These are phyloP conservation scores for Teratosphaeria nubilosa DNA, from an alignment of 2,329 filamentous ascomycete species.

Conservation along the genomic window DNA sequence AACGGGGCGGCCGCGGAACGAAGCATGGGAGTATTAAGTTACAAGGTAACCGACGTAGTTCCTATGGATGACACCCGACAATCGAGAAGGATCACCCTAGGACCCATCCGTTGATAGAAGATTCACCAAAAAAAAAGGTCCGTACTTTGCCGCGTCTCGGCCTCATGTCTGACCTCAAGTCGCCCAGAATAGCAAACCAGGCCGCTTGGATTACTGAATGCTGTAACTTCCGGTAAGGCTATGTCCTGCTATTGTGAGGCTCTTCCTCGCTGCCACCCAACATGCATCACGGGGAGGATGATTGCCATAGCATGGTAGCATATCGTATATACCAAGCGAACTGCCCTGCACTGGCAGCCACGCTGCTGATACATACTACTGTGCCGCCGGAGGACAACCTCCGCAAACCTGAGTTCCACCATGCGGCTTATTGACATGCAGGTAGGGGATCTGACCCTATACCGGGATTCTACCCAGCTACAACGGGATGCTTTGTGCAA, in stretches of 20 bases:
- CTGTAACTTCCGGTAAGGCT: neutral
- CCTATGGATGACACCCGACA: neutral
- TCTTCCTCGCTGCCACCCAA: neutral
- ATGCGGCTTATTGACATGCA: neutral
- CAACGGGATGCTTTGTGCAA: neutral
- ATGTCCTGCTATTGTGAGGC: neutral
- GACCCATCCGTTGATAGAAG: neutral
- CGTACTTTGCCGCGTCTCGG: neutral
- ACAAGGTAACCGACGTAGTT: neutral
- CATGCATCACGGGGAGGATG: neutral
- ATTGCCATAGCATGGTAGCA: neutral
- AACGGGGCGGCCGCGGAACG: neutral
- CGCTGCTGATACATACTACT: neutral
- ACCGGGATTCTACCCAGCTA: neutral
- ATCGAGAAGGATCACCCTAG: neutral
- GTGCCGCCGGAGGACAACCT: neutral
- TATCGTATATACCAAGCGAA: neutral
- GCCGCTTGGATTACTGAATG: neutral
- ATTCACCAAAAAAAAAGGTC: neutral
- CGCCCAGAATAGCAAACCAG: neutral
- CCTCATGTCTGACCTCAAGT: neutral
- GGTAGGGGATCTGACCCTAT: neutral
- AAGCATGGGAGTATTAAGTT: neutral
- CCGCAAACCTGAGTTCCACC: neutral
- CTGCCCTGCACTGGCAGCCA: neutral